A percentile compares a stretch with the other conserved stretches of the same genome.
These are phyloP conservation scores for Eimeria acervulina DNA, from an alignment of 169 alveolate genomes.

Conservation along the genomic window DNA sequence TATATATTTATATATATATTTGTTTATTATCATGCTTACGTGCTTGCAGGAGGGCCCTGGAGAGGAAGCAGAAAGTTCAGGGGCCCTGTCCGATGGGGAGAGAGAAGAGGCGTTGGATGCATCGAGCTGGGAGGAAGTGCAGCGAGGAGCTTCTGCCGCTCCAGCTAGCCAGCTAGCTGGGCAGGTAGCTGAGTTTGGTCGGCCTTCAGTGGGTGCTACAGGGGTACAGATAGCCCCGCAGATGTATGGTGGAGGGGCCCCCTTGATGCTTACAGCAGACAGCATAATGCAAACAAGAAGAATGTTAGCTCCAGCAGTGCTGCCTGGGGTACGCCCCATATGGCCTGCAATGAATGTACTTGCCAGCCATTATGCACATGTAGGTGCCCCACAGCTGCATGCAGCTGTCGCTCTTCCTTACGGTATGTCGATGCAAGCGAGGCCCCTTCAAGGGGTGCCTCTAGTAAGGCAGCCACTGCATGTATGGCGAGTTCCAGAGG, in stretches of 20 bases:
- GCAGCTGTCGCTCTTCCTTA: constrained; percentile 17
- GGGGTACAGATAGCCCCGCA: not conserved
- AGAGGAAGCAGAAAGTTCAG: not conserved
- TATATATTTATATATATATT: not conserved
- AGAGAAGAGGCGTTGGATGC: not conserved
- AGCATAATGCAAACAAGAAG: not conserved
- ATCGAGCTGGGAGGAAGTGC: not conserved
- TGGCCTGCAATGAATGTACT: constrained; percentile 10
- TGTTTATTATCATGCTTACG: not conserved
- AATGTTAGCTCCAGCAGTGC: not conserved
- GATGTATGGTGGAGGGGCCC: not conserved
- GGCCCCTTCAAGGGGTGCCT: constrained; percentile 14
- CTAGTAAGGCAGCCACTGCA: not conserved
- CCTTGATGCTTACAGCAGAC: not conserved
- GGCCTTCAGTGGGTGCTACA: not conserved
- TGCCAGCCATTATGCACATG: not conserved
- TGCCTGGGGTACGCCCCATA: not conserved
- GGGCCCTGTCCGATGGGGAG: not conserved
- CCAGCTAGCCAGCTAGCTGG: not conserved
- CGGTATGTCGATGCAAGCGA: not conserved
- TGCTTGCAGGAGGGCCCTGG: not conserved
- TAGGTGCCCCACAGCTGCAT: constrained; percentile 20
- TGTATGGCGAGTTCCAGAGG: constrained; percentile 1
- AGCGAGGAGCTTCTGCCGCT: not conserved
- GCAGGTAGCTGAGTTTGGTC: constrained; percentile 1